These are phyloP conservation scores for Metschnikowia chrysomelidarum DNA, from an alignment of 805 yeast species.

Conservation along the genomic window DNA sequence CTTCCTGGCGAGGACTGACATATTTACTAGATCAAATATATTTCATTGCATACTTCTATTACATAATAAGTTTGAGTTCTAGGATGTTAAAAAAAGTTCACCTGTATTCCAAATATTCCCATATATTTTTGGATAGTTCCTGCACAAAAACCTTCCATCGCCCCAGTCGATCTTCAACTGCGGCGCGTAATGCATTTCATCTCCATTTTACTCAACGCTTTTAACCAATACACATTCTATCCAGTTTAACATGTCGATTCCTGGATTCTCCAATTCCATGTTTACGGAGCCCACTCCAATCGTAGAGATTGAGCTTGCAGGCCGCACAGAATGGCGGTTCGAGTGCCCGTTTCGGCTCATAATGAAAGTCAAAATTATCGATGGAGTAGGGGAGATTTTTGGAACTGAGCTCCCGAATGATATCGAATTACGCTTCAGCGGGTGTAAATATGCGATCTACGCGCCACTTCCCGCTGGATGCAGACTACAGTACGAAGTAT, in stretches of 20 bases:
- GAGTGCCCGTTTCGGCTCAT: slow-evolving; percentile 57
- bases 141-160: background rate
- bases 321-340: slow-evolving; percentile 70
- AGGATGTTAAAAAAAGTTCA: too few species aligned
- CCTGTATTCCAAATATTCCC: too few species aligned
- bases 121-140: background rate
- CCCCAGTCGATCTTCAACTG: too few species aligned
- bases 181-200: too few species aligned
- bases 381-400: slow-evolving; percentile 84
- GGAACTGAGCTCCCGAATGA: slow-evolving; percentile 89
- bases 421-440: slow-evolving; percentile 43
- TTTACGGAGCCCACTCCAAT: slow-evolving; percentile 6
- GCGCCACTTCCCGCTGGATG: slow-evolving; percentile 61
- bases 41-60: too few species aligned
- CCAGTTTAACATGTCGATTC: slow-evolving; percentile 19
- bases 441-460: slow-evolving; percentile 38
- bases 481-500: slow-evolving; percentile 45
- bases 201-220: too few species aligned
- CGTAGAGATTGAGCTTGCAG: slow-evolving; percentile 29
- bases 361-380: slow-evolving; percentile 48
- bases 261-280: slow-evolving; percentile 13
- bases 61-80: too few species aligned
- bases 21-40: too few species aligned
- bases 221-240: too few species aligned
- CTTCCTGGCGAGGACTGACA: too few species aligned